These are phyloP conservation scores for Cryptosporidium ryanae DNA, from an alignment of 169 alveolate genomes.

Conservation along the genomic window DNA sequence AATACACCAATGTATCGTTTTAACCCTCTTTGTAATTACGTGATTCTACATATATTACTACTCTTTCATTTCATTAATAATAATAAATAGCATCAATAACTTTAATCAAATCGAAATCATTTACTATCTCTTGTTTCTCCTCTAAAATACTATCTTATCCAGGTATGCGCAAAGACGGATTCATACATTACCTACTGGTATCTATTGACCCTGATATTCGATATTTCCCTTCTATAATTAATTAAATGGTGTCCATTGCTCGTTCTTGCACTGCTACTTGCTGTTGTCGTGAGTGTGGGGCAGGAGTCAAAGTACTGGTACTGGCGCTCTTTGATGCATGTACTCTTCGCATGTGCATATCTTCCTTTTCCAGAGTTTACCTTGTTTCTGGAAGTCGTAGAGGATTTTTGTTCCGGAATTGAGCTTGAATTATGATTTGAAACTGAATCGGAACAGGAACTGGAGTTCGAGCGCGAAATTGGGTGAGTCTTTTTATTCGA, in stretches of 20 bases:
- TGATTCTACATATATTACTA: too few species aligned
- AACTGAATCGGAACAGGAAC: neutral
- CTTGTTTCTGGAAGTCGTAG: neutral
- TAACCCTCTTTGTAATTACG: too few species aligned
- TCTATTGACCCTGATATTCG: slow-evolving; percentile 25
- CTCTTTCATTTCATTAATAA: too few species aligned
- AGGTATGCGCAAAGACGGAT: too few species aligned
- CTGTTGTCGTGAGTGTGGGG: slow-evolving; percentile 66
- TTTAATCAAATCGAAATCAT: too few species aligned
- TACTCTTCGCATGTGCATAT: neutral
- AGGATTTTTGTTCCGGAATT: neutral
- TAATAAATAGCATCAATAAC: too few species aligned
- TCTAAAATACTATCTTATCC: too few species aligned
- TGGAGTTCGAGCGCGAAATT: too few species aligned
- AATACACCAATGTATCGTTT: too few species aligned
- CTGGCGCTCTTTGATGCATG: too few species aligned
- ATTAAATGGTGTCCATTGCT: slow-evolving; percentile 51
- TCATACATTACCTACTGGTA: neutral
- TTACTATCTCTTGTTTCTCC: too few species aligned
- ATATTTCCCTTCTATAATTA: slow-evolving; percentile 47
- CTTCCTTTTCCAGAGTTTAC: neutral
- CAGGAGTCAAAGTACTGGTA: slow-evolving; percentile 47
- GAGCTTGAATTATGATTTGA: neutral
- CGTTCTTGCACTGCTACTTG: slow-evolving; percentile 73
- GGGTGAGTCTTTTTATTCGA: neutral